Evolutionary conservation across 345 rosid species (phyloP).

Genomic region (Psidium guajava): DNA sequence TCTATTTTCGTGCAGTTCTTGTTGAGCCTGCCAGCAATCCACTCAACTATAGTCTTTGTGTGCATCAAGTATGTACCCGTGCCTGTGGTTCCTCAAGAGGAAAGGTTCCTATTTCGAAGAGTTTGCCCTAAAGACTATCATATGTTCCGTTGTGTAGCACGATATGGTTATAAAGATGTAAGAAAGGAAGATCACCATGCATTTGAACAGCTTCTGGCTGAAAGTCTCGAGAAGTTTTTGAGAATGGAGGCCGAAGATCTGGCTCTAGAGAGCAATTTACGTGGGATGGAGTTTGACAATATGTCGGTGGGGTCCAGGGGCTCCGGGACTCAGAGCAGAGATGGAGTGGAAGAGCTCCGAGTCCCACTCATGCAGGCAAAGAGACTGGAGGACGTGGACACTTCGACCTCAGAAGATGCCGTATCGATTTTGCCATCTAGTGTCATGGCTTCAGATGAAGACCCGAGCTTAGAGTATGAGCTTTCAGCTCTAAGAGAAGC

Average conservation of each 20-base stretch:
- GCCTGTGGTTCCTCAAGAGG: constrained; percentile 85
- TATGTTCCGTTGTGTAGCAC: constrained; percentile 77
- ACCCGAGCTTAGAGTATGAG: constrained; percentile 75
- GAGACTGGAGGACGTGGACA: constrained; percentile 15
- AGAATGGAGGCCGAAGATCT: constrained; percentile 69
- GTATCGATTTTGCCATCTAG: constrained; percentile 38
- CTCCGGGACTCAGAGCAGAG: neutral
- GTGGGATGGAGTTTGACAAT: constrained; percentile 31
- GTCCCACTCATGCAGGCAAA: constrained; percentile 50
- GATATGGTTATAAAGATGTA: constrained; percentile 89
- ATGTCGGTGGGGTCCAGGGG: constrained; percentile 23
- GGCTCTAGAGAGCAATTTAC: constrained; percentile 53
- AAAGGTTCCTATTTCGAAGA: constrained; percentile 80
- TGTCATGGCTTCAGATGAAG: constrained; percentile 41
- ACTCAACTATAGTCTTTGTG: constrained; percentile 75
- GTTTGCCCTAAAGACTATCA: constrained; percentile 92
- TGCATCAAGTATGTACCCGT: constrained; percentile 94
- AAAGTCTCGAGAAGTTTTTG: constrained; percentile 75
- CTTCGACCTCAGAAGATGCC: constrained; percentile 14
- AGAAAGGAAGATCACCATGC: constrained; percentile 73
- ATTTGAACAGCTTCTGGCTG: constrained; percentile 76
- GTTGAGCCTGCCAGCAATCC: constrained; percentile 80
- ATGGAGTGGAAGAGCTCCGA: constrained; percentile 38
- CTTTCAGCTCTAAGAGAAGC: constrained; percentile 78
- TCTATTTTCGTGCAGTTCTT: constrained; percentile 83